phyloP scores from a whole-genome alignment of 2,329 filamentous ascomycete genomes.

The Fusarium keratoplasticum region DNA sequence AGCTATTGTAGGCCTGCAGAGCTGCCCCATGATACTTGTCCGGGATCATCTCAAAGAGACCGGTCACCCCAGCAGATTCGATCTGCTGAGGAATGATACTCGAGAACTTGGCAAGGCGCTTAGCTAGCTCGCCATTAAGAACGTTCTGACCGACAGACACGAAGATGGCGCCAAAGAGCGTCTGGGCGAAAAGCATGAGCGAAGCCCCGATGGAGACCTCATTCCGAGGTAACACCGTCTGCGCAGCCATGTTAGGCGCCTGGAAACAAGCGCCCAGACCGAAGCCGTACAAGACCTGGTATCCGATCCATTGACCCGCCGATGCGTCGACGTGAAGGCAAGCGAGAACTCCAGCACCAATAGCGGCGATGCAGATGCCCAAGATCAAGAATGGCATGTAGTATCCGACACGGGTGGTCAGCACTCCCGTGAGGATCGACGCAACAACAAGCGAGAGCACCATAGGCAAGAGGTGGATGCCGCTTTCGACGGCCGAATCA shows the following conservation, averaged over 20 bases:
- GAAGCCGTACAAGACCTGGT: slow-evolving; percentile 54
- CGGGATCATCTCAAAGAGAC: slow-evolving; percentile 9
- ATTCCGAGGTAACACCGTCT: slow-evolving; percentile 55
- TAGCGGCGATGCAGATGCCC: slow-evolving; percentile 46
- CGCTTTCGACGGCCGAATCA: slow-evolving; percentile 44
- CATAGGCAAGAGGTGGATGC: slow-evolving; percentile 45
- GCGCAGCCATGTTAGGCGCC: slow-evolving; percentile 58
- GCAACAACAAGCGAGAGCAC: slow-evolving; percentile 46
- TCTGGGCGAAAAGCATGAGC: slow-evolving; percentile 59
- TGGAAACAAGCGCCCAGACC: slow-evolving; percentile 59
- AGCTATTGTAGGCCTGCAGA: slow-evolving; percentile 64
- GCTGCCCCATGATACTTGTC: slow-evolving; percentile 9
- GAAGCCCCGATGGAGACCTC: slow-evolving; percentile 62
- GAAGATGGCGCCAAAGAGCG: slow-evolving; percentile 60
- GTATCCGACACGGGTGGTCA: slow-evolving; percentile 51
- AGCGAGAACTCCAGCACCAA: slow-evolving; percentile 57
- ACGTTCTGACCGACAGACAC: slow-evolving; percentile 64
- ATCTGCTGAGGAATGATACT: slow-evolving; percentile 17
- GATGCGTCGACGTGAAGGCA: slow-evolving; percentile 45
- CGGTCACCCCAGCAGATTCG: slow-evolving; percentile 14
- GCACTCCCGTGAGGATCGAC: slow-evolving; percentile 43
- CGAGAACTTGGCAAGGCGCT: slow-evolving; percentile 10
- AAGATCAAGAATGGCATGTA: slow-evolving; percentile 55
- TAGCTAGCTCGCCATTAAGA: slow-evolving; percentile 58
- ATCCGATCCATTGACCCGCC: slow-evolving; percentile 44